Percentiles rank a stretch among this genome's conserved stretches.
Evolutionary conservation across 2,329 filamentous ascomycete species (phyloP).

Genomic region (Lizonia empirigonia): DNA sequence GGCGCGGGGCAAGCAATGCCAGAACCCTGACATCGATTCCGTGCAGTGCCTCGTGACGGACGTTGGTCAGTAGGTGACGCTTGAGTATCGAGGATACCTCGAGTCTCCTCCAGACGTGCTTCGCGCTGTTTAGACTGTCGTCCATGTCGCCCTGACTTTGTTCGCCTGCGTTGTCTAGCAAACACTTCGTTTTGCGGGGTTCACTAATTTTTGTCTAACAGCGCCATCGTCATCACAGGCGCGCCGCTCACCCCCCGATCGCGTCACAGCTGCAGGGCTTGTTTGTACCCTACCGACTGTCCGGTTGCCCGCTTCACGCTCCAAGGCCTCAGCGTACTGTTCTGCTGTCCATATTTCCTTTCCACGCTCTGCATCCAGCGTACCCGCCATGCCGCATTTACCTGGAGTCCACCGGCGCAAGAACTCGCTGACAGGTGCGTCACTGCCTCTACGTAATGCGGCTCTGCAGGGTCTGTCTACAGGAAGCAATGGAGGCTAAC

Average conservation of each 20-base stretch:
- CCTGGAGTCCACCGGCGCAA: conserved; percentile 33
- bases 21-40: conserved; percentile 2
- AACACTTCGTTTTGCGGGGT: conserved; percentile 21
- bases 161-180: conserved; percentile 3
- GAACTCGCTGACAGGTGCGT: conserved; percentile 40
- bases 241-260: conserved; percentile 23
- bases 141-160: conserved; percentile 9
- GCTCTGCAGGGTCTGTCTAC: conserved; percentile 3
- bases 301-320: conserved; percentile 11
- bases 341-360: not conserved
- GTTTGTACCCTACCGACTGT: conserved; percentile 20
- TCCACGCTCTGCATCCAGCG: not conserved
- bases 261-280: conserved; percentile 23
- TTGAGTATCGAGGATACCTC: conserved; percentile 1
- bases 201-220: conserved; percentile 26
- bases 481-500: conserved; percentile 24
- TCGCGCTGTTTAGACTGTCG: not conserved
- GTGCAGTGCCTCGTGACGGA: conserved; percentile 7
- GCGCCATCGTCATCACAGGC: conserved; percentile 34
- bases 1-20: conserved; percentile 6
- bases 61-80: conserved; percentile 9
- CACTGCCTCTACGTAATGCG: conserved; percentile 18
- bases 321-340: not conserved
- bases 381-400: conserved; percentile 48
- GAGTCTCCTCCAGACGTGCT: conserved; percentile 2